Evolutionary conservation across 164 flowering plant species (phyloP).

Genomic region (Piper betle): DNA sequence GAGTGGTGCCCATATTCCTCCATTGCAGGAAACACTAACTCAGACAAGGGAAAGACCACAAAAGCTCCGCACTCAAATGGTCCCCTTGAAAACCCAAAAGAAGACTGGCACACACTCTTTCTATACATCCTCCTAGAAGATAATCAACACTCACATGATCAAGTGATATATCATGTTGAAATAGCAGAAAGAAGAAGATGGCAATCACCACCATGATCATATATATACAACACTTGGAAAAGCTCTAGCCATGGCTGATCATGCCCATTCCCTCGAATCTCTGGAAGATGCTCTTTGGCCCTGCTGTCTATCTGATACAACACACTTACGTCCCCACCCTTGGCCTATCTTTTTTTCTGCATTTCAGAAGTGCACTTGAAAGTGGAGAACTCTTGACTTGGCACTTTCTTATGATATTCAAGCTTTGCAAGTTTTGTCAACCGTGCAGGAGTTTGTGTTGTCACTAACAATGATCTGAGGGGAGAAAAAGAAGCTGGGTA

Average conservation of each 20-base stretch:
- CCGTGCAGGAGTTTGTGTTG: background rate
- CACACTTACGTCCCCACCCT: background rate
- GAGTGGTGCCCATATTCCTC: constrained; percentile 3
- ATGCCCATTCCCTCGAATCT: background rate
- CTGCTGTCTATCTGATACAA: background rate
- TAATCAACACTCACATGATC: background rate
- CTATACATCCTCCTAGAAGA: too few species aligned
- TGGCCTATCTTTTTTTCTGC: background rate
- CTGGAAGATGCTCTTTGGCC: background rate
- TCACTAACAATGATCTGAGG: background rate
- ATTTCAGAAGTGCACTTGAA: background rate
- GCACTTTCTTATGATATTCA: background rate
- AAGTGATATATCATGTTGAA: background rate
- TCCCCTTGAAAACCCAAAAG: background rate
- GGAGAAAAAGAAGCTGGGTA: background rate
- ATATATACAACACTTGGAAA: background rate
- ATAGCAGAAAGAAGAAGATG: background rate
- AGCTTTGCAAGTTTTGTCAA: background rate
- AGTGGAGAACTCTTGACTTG: background rate
- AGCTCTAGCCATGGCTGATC: background rate
- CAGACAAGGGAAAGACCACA: background rate
- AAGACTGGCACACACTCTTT: background rate
- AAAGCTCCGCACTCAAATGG: background rate
- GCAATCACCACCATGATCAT: background rate
- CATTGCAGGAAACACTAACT: constrained; percentile 1